Conservation (phyloP, 306 rosid genomes). For the Dicorynia guianensis region DNA sequence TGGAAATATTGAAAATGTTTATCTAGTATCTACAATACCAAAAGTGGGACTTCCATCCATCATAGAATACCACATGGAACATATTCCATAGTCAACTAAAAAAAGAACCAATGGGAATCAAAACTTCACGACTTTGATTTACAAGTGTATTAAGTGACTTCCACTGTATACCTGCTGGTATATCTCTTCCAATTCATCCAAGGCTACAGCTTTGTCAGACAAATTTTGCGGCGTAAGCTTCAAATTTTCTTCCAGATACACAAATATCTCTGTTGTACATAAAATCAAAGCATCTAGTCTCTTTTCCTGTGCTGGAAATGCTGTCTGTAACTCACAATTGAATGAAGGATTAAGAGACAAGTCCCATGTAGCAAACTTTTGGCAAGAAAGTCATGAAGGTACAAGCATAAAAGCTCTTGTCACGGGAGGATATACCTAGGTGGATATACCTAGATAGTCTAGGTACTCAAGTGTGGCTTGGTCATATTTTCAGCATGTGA, state of each 20-base stretch:
- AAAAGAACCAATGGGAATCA: conserved; percentile 15
- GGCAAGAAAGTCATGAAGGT: conserved; percentile 22
- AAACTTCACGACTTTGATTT: conserved; percentile 20
- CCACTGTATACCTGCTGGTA: conserved; percentile 75
- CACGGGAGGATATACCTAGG: conserved; percentile 4
- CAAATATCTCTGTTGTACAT: conserved; percentile 77
- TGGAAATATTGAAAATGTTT: not conserved
- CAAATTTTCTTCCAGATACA: conserved; percentile 87
- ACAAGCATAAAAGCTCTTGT: conserved; percentile 28
- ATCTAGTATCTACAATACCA: conserved; percentile 11
- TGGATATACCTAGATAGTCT: not conserved
- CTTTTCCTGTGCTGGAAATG: conserved; percentile 91
- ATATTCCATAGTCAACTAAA: conserved; percentile 17
- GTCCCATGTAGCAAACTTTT: conserved; percentile 28
- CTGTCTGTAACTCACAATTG: conserved; percentile 62
- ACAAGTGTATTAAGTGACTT: conserved; percentile 28
- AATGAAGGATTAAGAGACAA: conserved; percentile 34
- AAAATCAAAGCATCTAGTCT: conserved; percentile 86
- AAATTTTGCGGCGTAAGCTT: conserved; percentile 84
- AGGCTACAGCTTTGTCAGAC: conserved; percentile 83
- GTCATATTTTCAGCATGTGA: conserved; percentile 18
- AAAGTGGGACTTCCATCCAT: conserved; percentile 35
- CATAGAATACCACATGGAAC: conserved; percentile 22
- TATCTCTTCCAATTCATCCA: conserved; percentile 91
- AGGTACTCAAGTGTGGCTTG: not conserved